phyloP scores from a whole-genome alignment of 2,329 filamentous ascomycete species.

The Xylaria sp. region DNA sequence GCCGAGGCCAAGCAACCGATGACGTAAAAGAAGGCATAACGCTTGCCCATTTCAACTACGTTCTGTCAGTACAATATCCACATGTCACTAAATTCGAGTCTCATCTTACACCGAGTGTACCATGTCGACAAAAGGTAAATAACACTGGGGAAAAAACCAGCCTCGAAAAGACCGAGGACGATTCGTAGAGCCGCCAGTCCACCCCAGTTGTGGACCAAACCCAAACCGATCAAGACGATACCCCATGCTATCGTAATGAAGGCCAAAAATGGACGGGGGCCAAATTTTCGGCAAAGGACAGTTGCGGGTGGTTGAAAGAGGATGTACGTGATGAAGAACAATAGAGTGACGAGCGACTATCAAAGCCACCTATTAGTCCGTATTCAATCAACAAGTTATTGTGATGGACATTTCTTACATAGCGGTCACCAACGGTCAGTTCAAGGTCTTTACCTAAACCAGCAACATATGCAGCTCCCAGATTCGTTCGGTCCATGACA shows the following conservation, averaged over 20 bases:
- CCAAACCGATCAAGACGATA: slow-evolving; percentile 70
- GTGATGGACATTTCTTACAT: slow-evolving; percentile 37
- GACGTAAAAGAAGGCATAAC: slow-evolving; percentile 76
- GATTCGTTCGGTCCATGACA: slow-evolving; percentile 82
- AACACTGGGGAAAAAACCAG: slow-evolving; percentile 75
- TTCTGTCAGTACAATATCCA: slow-evolving; percentile 1
- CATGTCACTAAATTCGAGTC: slow-evolving; percentile 1
- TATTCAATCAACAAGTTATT: not conserved
- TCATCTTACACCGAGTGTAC: slow-evolving; percentile 68
- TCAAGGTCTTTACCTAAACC: slow-evolving; percentile 64
- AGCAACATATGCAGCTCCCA: slow-evolving; percentile 76
- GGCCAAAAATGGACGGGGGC: slow-evolving; percentile 66
- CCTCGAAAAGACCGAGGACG: slow-evolving; percentile 71
- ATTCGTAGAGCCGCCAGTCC: slow-evolving; percentile 65
- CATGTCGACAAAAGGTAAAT: slow-evolving; percentile 76
- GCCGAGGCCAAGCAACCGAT: slow-evolving; percentile 73
- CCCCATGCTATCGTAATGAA: slow-evolving; percentile 69
- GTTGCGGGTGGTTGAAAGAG: slow-evolving; percentile 78
- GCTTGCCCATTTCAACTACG: slow-evolving; percentile 72
- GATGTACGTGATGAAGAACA: slow-evolving; percentile 81
- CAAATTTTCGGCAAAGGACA: slow-evolving; percentile 72
- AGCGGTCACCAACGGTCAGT: slow-evolving; percentile 54
- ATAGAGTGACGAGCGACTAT: slow-evolving; percentile 69
- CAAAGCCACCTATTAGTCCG: slow-evolving; percentile 21
- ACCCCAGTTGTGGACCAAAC: slow-evolving; percentile 64